These are phyloP conservation scores for Saccharomycopsis malanga DNA, from an alignment of 805 yeast species.

Conservation along the genomic window DNA sequence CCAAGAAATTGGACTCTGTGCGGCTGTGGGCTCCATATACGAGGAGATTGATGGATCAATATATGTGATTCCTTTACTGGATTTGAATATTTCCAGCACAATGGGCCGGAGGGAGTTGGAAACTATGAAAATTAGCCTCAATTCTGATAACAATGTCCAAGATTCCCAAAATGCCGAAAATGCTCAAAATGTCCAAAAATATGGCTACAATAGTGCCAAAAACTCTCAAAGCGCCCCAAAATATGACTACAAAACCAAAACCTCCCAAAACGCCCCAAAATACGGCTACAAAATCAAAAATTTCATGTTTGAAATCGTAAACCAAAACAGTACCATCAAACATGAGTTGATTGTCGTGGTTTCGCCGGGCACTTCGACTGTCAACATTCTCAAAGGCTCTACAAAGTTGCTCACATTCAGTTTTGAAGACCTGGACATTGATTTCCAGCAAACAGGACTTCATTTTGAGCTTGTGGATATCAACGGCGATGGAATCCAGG, in stretches of 20 bases:
- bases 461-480: slow-evolving; percentile 29
- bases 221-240: not conserved
- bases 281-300: slow-evolving; percentile 7
- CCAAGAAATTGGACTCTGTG: slow-evolving; percentile 29
- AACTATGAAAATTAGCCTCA: not conserved
- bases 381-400: slow-evolving; percentile 33
- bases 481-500: slow-evolving; percentile 34
- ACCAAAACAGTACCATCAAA: slow-evolving; percentile 22
- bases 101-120: too few relatives aligned
- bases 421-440: slow-evolving; percentile 25
- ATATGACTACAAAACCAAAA: not conserved
- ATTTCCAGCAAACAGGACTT: slow-evolving; percentile 38
- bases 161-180: not conserved
- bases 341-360: slow-evolving; percentile 38
- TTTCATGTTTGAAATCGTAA: not conserved
- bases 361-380: slow-evolving; percentile 44
- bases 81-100: not conserved
- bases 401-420: slow-evolving; percentile 26
- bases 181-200: not conserved
- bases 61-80: slow-evolving; percentile 35
- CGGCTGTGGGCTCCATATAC: slow-evolving; percentile 47
- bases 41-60: slow-evolving; percentile 40
- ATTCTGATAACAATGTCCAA: not conserved
- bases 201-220: not conserved
- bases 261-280: not conserved